Base-by-base conservation (phyloP, 1,284 basidiomycete genomes). In the Ustilago trichophora region DNA sequence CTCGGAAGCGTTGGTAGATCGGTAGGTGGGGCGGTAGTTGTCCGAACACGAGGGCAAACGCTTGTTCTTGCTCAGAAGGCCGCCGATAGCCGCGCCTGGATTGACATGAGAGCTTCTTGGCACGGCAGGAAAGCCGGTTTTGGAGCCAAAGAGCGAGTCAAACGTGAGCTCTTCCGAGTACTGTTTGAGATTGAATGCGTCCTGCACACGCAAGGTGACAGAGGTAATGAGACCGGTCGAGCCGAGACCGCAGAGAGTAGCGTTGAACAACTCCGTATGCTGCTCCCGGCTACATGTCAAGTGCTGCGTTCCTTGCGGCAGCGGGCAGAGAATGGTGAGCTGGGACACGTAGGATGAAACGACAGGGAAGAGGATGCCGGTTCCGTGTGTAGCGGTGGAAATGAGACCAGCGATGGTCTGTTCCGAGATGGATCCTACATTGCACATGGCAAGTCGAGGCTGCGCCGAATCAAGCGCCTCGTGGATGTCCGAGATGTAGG, bases 371-470 rank as follows among this genome's bases (percentile, higher is more conserved):
- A 84, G 77, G 63, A 91, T 85, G 27, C 96, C 95, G 3, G 91
- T 89, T 44, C 95, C 95, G 84, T 98, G 95, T 0, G 94, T 94
- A 4, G 93, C 93, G 36, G 96, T 98, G 10, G 93, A 90, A 77
- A 98, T 87, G 67, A 94, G 87, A 27, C 95, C 95, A n/a, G 87
- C 94, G 65, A 98, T 86, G 3, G 93, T 93, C 83, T 98, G 95
- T 82, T 97, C 93, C 33, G 92, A 95, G 80, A 98, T 98, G 34
- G 93, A 95, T 34, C 96, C 96, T 63, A 98, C 86, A 82, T 93
- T 96, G 77, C 87, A 88, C 87, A 98, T 89, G 37, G 93, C 93
- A 19, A 97, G 86, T 15, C 73, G 67, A 19, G 71, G 65, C 25
- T 86, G 85, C 72, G 89, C 84, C n/a, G 84, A 82, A 31, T 86